These are phyloP conservation scores for Raphanus hybrid DNA, from an alignment of 441 rosid genomes.

Conservation along the genomic window DNA sequence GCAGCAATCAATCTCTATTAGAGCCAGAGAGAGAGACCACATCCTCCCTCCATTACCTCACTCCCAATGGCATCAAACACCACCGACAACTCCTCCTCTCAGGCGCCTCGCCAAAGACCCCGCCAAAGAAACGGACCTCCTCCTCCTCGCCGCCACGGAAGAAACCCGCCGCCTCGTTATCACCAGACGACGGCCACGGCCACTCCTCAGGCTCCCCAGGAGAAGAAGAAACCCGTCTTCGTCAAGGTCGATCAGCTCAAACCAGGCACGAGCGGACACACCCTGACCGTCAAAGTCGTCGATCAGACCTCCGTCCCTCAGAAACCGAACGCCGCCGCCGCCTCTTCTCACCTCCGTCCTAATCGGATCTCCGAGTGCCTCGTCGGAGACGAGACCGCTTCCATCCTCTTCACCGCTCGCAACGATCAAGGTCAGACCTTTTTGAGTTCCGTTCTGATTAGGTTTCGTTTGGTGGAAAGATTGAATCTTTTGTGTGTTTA, in stretches of 20 bases:
- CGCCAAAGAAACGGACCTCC: slow-evolving; percentile 36
- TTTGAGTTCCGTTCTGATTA: not conserved
- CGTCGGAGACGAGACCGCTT: slow-evolving; percentile 65
- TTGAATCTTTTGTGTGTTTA: not conserved
- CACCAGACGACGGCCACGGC: not conserved
- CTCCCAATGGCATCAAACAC: slow-evolving; percentile 34
- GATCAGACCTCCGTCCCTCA: slow-evolving; percentile 45
- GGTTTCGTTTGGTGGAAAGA: not conserved
- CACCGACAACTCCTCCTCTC: slow-evolving; percentile 16
- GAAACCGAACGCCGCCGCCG: not conserved
- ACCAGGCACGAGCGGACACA: slow-evolving; percentile 66
- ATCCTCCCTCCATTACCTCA: not conserved
- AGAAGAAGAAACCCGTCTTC: slow-evolving; percentile 65
- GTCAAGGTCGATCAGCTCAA: slow-evolving; percentile 61
- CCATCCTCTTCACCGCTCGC: slow-evolving; percentile 57
- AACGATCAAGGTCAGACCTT: slow-evolving; percentile 60
- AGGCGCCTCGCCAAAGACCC: slow-evolving; percentile 12
- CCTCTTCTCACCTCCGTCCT: slow-evolving; percentile 48
- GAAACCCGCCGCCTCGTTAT: slow-evolving; percentile 33
- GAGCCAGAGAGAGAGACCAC: not conserved
- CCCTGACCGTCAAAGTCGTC: slow-evolving; percentile 54
- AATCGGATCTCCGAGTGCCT: slow-evolving; percentile 60
- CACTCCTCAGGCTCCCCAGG: not conserved
- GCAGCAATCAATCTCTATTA: not conserved
- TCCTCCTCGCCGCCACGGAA: slow-evolving; percentile 33